Evolutionary conservation across 805 yeast species (phyloP).

Genomic region (Nakazawaea peltata): DNA sequence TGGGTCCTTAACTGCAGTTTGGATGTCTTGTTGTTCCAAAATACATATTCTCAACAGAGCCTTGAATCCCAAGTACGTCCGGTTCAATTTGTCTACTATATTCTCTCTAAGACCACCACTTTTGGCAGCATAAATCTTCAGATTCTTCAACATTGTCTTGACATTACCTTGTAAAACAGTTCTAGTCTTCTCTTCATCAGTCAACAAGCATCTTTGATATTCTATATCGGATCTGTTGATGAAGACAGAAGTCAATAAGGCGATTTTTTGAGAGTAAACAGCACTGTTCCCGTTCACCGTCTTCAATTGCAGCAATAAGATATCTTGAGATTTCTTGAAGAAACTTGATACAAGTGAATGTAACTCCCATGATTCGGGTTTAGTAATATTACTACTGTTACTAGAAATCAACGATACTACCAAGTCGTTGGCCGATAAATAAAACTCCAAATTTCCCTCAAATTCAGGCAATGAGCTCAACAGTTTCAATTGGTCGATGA

Average conservation of each 20-base stretch:
- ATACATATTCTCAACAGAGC: constrained; percentile 37
- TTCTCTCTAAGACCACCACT: constrained; percentile 47
- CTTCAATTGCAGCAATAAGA: constrained; percentile 17
- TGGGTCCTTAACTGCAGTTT: constrained; percentile 17
- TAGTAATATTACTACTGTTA: constrained; percentile 8
- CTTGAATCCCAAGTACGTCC: constrained; percentile 35
- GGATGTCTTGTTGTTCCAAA: constrained; percentile 31
- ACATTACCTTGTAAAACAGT: constrained; percentile 29
- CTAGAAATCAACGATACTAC: not conserved
- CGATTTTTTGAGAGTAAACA: constrained; percentile 15
- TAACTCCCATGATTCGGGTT: constrained; percentile 28
- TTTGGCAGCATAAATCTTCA: constrained; percentile 33
- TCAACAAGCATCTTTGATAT: constrained; percentile 34
- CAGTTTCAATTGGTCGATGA: constrained; percentile 28
- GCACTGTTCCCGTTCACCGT: constrained; percentile 13
- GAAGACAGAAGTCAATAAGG: constrained; percentile 31
- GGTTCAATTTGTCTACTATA: constrained; percentile 29
- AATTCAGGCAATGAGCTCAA: constrained; percentile 12
- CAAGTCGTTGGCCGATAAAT: constrained; percentile 2
- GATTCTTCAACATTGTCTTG: constrained; percentile 35
- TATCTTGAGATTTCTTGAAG: constrained; percentile 31
- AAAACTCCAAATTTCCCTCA: constrained; percentile 4
- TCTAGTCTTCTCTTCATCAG: constrained; percentile 19
- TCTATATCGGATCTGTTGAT: constrained; percentile 49
- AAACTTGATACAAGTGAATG: constrained; percentile 28